Percentiles rank a stretch among this genome's conserved stretches.
These are phyloP conservation scores for Candida mattraensis DNA, from an alignment of 805 yeast genomes.

Conservation along the genomic window DNA sequence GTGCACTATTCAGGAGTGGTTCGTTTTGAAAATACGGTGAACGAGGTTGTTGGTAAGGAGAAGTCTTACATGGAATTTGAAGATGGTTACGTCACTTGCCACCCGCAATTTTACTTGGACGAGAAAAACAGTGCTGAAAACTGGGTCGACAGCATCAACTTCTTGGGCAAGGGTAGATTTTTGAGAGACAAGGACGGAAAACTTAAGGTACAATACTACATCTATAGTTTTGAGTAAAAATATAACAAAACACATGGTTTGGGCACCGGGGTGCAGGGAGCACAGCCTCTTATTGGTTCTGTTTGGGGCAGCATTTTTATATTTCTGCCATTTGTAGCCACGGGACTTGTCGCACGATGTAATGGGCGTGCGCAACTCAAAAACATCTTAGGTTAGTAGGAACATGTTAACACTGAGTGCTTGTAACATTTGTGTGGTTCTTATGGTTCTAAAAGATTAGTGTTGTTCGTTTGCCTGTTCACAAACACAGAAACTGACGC, in stretches of 20 bases:
- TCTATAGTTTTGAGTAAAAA: constrained; percentile 37
- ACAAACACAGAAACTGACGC: too few species aligned
- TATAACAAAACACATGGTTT: too few species aligned
- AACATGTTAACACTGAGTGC: too few species aligned
- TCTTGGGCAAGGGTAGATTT: constrained; percentile 62
- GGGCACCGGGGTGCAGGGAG: too few species aligned
- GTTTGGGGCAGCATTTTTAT: too few species aligned
- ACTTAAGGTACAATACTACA: constrained; percentile 55
- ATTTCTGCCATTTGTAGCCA: constrained; percentile 7
- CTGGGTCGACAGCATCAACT: constrained; percentile 52
- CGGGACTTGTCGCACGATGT: constrained; percentile 5
- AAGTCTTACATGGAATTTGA: constrained; percentile 37
- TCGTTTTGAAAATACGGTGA: constrained; percentile 36
- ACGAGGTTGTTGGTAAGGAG: constrained; percentile 37
- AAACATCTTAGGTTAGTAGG: too few species aligned
- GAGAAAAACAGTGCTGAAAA: constrained; percentile 42
- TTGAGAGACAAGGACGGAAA: constrained; percentile 44
- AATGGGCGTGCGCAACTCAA: too few species aligned
- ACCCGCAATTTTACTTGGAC: constrained; percentile 46
- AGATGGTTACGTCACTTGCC: constrained; percentile 49
- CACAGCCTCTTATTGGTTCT: background rate
- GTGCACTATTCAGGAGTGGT: constrained; percentile 51
- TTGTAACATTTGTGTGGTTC: too few species aligned
- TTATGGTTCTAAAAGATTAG: too few species aligned
- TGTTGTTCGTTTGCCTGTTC: too few species aligned